These are phyloP conservation scores for Phaseolus lunatus DNA, from an alignment of 306 rosid genomes.

Conservation along the genomic window DNA sequence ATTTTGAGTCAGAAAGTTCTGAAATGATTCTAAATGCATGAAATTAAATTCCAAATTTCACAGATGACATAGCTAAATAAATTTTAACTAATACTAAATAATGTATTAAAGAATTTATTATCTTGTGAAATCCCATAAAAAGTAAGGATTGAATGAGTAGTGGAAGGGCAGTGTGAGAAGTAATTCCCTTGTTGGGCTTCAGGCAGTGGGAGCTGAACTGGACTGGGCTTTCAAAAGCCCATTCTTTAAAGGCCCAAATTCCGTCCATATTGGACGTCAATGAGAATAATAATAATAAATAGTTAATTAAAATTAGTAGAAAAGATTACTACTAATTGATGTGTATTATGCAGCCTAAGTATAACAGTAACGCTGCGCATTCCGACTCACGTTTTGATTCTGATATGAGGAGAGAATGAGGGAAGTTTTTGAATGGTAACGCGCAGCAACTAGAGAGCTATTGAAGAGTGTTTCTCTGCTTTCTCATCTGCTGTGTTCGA, in stretches of 20 bases:
- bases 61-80: too few species aligned
- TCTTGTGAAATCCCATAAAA: not conserved
- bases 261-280: not conserved
- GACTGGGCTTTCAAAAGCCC: not conserved
- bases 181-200: not conserved
- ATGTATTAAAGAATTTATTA: too few species aligned
- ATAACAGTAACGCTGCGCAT: not conserved
- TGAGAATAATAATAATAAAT: not conserved
- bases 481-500: not conserved
- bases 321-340: not conserved
- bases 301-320: not conserved
- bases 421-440: not conserved
- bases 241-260: not conserved
- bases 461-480: not conserved
- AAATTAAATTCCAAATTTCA: too few species aligned
- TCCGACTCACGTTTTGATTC: not conserved
- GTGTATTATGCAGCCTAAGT: not conserved
- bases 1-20: too few species aligned
- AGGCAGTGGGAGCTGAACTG: not conserved
- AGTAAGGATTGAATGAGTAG: not conserved
- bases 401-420: not conserved
- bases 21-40: too few species aligned
- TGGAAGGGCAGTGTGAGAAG: not conserved
- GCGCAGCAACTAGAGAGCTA: not conserved
- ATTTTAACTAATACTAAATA: too few species aligned